These are phyloP conservation scores for Fistulinella staudtii DNA, from an alignment of 1,284 basidiomycete genomes.

Conservation along the genomic window DNA sequence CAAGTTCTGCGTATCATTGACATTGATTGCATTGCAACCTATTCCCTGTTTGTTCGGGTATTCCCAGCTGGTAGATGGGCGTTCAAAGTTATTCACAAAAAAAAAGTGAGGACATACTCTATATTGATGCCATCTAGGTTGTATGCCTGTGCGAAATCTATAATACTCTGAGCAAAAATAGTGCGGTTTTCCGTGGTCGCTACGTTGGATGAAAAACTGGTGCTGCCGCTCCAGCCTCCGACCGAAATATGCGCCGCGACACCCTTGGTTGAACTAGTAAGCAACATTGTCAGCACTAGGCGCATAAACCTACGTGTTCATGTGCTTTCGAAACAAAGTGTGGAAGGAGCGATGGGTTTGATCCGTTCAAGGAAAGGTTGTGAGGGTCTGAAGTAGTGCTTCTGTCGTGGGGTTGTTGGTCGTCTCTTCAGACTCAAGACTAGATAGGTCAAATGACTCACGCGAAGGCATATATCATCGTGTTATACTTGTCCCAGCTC, in stretches of 20 bases:
- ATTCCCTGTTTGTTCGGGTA: constrained; percentile 40
- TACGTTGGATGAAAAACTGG: constrained; percentile 66
- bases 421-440: not conserved
- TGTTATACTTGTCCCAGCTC: constrained; percentile 47
- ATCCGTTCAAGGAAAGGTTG: constrained; percentile 35
- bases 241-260: constrained; percentile 51
- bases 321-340: constrained; percentile 49
- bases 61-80: constrained; percentile 35
- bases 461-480: constrained; percentile 42
- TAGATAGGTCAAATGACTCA: not conserved
- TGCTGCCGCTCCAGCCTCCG: constrained; percentile 79
- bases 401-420: constrained; percentile 23
- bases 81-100: not conserved
- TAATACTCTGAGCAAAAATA: constrained; percentile 63
- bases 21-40: constrained; percentile 39
- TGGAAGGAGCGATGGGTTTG: constrained; percentile 39
- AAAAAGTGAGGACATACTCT: constrained; percentile 7
- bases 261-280: not conserved
- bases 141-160: constrained; percentile 55
- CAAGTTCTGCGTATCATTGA: constrained; percentile 38
- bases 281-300: not conserved
- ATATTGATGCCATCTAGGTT: constrained; percentile 15
- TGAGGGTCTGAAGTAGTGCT: constrained; percentile 41
- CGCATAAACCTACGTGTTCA: constrained; percentile 31
- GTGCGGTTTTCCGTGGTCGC: constrained; percentile 53